A percentile compares a stretch with the other conserved stretches of the same genome.
Conservation (phyloP, 768 basidiomycete genomes). For the Trichaptum fuscoviolaceum region DNA sequence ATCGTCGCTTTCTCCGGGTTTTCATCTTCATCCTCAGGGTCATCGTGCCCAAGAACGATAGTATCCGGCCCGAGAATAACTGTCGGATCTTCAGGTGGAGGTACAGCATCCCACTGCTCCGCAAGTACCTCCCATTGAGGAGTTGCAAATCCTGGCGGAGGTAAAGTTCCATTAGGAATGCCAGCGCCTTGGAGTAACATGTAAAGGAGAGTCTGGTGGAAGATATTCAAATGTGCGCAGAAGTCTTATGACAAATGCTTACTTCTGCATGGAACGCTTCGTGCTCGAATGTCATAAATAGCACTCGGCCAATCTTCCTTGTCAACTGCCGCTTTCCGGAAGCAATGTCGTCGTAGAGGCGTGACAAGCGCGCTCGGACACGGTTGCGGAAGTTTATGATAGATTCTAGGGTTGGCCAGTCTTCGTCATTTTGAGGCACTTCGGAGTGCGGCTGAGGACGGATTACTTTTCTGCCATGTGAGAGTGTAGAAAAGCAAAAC, state of each 20-base stretch:
- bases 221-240: neutral
- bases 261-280: conserved; percentile 85
- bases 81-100: conserved; percentile 36
- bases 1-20: conserved; percentile 28
- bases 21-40: conserved; percentile 66
- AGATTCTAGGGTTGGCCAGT: conserved; percentile 74
- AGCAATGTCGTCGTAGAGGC: conserved; percentile 68
- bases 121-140: conserved; percentile 68
- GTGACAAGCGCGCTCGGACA: conserved; percentile 66
- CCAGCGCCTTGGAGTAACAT: conserved; percentile 87
- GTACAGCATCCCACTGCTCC: conserved; percentile 43
- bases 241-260: conserved; percentile 7
- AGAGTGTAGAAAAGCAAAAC: conserved; percentile 3
- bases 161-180: conserved; percentile 54
- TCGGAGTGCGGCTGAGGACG: conserved; percentile 71
- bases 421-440: conserved; percentile 73
- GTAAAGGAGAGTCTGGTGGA: conserved; percentile 72
- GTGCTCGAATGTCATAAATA: conserved; percentile 91
- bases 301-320: conserved; percentile 66
- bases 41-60: conserved; percentile 76
- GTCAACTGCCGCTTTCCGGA: conserved; percentile 45
- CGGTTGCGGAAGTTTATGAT: conserved; percentile 77
- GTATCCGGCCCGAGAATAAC: conserved; percentile 54
- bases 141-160: conserved; percentile 66
- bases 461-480: neutral